Base-by-base conservation (phyloP, 306 rosid species). In the Vicia villosa region DNA sequence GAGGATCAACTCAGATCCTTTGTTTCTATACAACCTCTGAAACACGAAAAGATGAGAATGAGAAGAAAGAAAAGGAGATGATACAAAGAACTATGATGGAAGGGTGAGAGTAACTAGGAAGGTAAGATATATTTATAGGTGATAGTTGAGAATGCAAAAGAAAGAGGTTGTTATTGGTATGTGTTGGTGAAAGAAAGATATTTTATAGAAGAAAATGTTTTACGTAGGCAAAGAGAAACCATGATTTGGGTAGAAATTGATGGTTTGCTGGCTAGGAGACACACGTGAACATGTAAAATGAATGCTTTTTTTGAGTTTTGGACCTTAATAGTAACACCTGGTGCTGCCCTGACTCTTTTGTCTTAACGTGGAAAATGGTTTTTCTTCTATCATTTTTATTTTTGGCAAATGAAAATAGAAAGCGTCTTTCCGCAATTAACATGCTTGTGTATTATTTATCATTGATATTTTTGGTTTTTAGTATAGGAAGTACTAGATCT, bases 231-330 rank as follows among this genome's bases (percentile, higher is more conserved):
- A 45, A 77, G 70, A 36, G 59, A 50, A 55, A 38, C 26, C 60
- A 77, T 80, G 54, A 80, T 83, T 70, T 65, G 73, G 63, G 47
- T 80, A 61, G 79, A 82, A 40, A 28, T 80, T 20, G 81, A 74
- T 77, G 90, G 92, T 81, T 73, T 70, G 87, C 77, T 81, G 30
- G 73, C 61, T 64, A 38, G 92, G 83, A 73, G 84, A 85, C 96
- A 84, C 83, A 86, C 84, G 80, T 84, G 87, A 85, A 62, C 9
- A 68, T 56, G 57, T 43, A 45, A 74, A 63, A 82, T 86, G 70
- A 79, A 76, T 79, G 75, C 73, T 57, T 66, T 80, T 77, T 75
- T 62, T 80, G 12, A 56, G 17, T 77, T 51, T 70, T 70, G 81
- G 78, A 82, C 83, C 74, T 70, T 72, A 67, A 76, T 68, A 79